These are phyloP conservation scores for Microstegium vimineum DNA, from an alignment of 176 grass and related monocot species.

Conservation along the genomic window DNA sequence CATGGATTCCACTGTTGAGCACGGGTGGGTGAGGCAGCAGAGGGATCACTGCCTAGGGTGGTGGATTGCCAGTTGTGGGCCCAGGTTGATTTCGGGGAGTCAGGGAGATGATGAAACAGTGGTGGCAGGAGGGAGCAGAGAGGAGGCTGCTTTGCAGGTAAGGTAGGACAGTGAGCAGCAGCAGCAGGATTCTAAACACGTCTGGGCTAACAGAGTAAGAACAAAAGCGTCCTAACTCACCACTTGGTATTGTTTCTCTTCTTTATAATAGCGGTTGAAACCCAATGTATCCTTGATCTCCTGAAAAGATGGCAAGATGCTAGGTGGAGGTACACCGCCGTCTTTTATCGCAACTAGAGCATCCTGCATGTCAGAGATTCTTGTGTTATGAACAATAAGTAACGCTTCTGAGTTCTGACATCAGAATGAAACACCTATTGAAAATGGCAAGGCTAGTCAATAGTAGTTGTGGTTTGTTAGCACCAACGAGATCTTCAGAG, in stretches of 20 bases:
- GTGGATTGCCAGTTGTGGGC: background rate
- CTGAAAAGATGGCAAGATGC: constrained; percentile 79
- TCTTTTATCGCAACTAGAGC: constrained; percentile 74
- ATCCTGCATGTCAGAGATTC: constrained; percentile 52
- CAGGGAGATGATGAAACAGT: too few relatives aligned
- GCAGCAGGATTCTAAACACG: background rate
- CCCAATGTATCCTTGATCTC: constrained; percentile 90
- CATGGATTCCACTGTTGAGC: background rate
- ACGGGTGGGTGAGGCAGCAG: background rate
- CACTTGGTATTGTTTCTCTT: constrained; percentile 77
- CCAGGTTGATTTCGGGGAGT: background rate
- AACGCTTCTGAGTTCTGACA: background rate
- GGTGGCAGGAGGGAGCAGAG: too few relatives aligned
- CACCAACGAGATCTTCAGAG: background rate
- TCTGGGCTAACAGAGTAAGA: constrained; percentile 5
- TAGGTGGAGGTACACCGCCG: constrained; percentile 60
- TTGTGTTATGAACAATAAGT: background rate
- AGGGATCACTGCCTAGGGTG: background rate
- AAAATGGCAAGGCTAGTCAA: background rate
- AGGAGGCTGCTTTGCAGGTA: background rate
- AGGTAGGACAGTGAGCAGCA: background rate
- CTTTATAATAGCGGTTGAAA: constrained; percentile 88
- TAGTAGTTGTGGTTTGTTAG: background rate
- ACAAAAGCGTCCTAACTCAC: constrained; percentile 30
- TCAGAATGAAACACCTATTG: background rate